Conservation (phyloP, 805 yeast genomes). For the Kodamaea leandrae region DNA sequence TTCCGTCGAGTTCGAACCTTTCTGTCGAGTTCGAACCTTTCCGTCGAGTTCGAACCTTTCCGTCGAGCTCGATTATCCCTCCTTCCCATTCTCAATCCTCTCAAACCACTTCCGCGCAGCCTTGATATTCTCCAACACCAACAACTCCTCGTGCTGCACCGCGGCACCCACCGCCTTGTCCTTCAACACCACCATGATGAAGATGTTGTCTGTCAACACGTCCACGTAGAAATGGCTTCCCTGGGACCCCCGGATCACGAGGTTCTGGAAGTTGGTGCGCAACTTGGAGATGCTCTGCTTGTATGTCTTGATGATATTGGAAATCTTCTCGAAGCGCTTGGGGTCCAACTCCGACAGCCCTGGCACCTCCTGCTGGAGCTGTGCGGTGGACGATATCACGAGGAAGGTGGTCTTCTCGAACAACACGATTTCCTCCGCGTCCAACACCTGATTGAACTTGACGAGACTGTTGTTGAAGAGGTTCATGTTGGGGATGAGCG, state of each 20-base stretch:
- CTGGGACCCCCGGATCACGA: constrained; percentile 63
- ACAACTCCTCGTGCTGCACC: constrained; percentile 37
- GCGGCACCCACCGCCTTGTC: constrained; percentile 35
- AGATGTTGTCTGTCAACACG: constrained; percentile 57
- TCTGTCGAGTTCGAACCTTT: no score
- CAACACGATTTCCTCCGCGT: constrained; percentile 85
- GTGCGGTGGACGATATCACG: constrained; percentile 63
- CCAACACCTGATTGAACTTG: constrained; percentile 67
- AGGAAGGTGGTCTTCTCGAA: constrained; percentile 93
- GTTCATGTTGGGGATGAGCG: constrained; percentile 88
- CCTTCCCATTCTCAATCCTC: constrained; percentile 33
- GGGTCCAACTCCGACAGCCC: constrained; percentile 59
- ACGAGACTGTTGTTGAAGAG: constrained; percentile 72
- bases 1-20: no score
- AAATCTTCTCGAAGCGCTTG: constrained; percentile 88
- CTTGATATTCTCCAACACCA: constrained; percentile 55
- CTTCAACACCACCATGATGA: constrained; percentile 57
- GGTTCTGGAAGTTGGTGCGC: constrained; percentile 76
- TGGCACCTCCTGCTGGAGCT: constrained; percentile 28
- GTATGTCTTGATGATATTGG: constrained; percentile 89
- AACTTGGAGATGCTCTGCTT: constrained; percentile 88
- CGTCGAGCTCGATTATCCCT: no score
- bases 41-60: no score
- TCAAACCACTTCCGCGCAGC: constrained; percentile 57
- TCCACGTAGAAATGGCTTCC: constrained; percentile 49